Conservation (phyloP, 2,329 filamentous ascomycete genomes). For the Zelopaecilomyces penicillatus region DNA sequence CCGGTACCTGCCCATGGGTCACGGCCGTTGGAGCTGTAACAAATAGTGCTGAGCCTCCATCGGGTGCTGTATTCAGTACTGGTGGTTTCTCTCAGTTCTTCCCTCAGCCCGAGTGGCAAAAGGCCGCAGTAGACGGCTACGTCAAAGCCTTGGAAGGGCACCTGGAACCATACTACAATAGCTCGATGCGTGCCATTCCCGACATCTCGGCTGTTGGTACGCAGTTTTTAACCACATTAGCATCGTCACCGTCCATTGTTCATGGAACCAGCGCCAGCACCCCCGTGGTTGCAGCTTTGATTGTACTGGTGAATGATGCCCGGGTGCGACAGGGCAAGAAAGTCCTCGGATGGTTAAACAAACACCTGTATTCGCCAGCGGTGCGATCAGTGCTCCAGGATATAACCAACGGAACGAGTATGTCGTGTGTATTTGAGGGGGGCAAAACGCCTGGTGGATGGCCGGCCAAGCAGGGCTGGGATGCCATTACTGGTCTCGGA, state of each 20-base stretch:
- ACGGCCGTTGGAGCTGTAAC: conserved; percentile 56
- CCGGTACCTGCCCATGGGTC: conserved; percentile 59
- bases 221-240: conserved; percentile 38
- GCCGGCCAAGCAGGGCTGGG: conserved; percentile 36
- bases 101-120: conserved; percentile 36
- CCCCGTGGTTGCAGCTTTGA: conserved; percentile 45
- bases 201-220: conserved; percentile 49
- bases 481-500: conserved; percentile 43
- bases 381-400: conserved; percentile 33
- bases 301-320: conserved; percentile 47
- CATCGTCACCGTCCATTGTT: conserved; percentile 19
- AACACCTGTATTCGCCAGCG: conserved; percentile 33
- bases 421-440: conserved; percentile 30
- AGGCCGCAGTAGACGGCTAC: conserved; percentile 31
- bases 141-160: conserved; percentile 30
- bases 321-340: conserved; percentile 39
- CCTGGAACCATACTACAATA: conserved; percentile 37
- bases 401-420: conserved; percentile 30
- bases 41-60: conserved; percentile 27
- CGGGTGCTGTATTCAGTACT: conserved; percentile 36
- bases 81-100: conserved; percentile 49
- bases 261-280: conserved; percentile 44
- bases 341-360: conserved; percentile 47
- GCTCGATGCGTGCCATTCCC: conserved; percentile 38
- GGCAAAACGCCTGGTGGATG: conserved; percentile 31